Evolutionary conservation across 345 rosid species (phyloP), one percentile per base, ranked within the genome.

Genomic region (Sisymbrium irio): DNA sequence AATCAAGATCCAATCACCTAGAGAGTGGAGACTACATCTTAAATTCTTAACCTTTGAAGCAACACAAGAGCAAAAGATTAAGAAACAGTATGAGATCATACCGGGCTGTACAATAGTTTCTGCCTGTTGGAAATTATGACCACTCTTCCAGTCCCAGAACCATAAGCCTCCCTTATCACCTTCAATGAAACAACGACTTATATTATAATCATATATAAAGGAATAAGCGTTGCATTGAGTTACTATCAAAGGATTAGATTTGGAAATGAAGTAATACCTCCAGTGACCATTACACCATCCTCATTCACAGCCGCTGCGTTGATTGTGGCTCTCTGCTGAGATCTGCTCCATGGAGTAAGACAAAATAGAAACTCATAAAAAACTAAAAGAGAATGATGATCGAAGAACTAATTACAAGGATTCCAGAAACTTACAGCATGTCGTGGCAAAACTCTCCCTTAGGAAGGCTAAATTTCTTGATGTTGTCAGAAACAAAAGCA

Each of bases 111-210:
- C 65, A 59, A 94, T 89, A 18, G 96, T 85, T 69, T 89, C 88
- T 60, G 85, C 58, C 71, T 87, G 96, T 84, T 94, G 93, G 83
- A 94, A 91, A 78, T 78, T 87, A 80, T 94, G 97, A 69, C 92
- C 97, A 19, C 97, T 91, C 81, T 77, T 91, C 97, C 93, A 94
- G 70, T 91, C 98, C 97, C 96, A 91, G 81, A 89, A 94, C 96
- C 97, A 91, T 69, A 94, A 18, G 65, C 97, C 82, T 47, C 97
- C 96, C 25, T 88, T 92, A 75, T 91, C 91, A 71, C 99, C 97
- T 91, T 15, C 2, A 20, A 51, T 13, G 0, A 1, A 22, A 22
- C 25, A 22, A 22, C 25, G 25, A 3, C 25, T 47, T 74, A 30
- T 4, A 30, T 30, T 30, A 30, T 4, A 30, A 30, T 67, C 32